A percentile compares a stretch with the other conserved stretches of the same genome.
phyloP scores from a whole-genome alignment of 2,329 filamentous ascomycete species.

The Stagonosporopsis rhizophila region DNA sequence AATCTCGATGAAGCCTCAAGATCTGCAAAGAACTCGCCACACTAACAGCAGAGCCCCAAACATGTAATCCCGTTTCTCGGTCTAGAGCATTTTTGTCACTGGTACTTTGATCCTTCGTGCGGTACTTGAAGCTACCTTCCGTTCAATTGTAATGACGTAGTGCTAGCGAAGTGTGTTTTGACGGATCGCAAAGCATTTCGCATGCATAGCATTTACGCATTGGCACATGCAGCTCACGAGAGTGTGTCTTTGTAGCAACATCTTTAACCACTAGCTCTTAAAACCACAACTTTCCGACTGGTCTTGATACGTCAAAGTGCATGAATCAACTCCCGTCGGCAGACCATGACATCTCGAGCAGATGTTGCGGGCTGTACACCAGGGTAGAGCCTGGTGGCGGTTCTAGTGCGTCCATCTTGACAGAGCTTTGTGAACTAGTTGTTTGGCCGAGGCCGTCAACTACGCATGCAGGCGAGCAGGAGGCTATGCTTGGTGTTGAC shows the following conservation, averaged over 20 bases:
- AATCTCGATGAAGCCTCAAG: neutral
- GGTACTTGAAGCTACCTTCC: neutral
- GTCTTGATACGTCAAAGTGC: neutral
- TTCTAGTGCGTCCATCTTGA: neutral
- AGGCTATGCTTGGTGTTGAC: neutral
- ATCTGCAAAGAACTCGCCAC: neutral
- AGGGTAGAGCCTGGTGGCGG: neutral
- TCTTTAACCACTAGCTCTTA: neutral
- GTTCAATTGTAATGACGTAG: neutral
- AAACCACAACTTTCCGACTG: neutral
- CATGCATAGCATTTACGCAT: neutral
- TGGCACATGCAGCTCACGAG: too few species aligned
- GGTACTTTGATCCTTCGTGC: neutral
- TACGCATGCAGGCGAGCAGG: slow-evolving; percentile 1
- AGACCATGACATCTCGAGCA: neutral
- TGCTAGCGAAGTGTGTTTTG: neutral
- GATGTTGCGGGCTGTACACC: neutral
- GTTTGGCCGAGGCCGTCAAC: neutral
- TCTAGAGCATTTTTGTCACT: neutral
- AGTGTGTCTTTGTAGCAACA: neutral
- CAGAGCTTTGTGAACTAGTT: neutral
- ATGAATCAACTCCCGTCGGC: too few species aligned
- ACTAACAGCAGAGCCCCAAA: neutral
- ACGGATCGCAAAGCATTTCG: neutral
- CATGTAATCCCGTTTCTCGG: neutral